Percentiles rank a stretch among this genome's conserved stretches.
These are phyloP conservation scores for Phialophora verrucosa DNA, from an alignment of 2,329 filamentous ascomycete genomes.

Conservation along the genomic window DNA sequence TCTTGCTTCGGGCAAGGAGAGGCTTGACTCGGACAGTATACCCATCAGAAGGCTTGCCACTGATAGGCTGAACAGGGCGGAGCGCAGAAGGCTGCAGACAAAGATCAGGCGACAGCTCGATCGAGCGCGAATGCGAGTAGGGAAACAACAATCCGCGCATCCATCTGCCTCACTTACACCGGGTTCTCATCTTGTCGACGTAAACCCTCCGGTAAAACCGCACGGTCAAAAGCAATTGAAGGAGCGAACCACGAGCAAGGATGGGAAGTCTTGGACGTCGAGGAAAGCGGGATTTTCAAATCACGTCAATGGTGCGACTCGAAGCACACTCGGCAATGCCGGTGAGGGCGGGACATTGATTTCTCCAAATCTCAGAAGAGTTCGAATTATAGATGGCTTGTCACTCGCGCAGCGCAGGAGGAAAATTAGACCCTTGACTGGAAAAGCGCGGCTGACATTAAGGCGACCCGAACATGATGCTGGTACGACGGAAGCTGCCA, in stretches of 20 bases:
- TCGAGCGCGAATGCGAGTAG: neutral
- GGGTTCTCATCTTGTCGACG: neutral
- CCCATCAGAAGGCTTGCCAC: neutral
- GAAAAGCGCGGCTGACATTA: neutral
- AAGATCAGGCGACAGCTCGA: neutral
- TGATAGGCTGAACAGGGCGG: neutral
- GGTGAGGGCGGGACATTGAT: neutral
- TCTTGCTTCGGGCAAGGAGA: neutral
- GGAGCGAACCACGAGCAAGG: neutral
- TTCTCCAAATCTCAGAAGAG: neutral
- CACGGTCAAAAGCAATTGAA: neutral
- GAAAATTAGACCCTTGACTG: neutral
- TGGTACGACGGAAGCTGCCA: neutral
- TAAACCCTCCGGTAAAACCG: neutral
- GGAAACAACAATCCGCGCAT: neutral
- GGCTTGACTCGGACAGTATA: neutral
- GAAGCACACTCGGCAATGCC: neutral
- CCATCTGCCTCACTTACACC: neutral
- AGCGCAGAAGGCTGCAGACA: neutral
- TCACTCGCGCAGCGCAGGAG: neutral
- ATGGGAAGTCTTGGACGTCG: no score
- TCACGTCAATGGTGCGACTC: neutral
- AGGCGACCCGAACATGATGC: neutral
- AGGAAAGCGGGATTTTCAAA: neutral
- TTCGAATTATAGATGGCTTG: neutral